These are phyloP conservation scores for Pulveroboletus sp. DNA, from an alignment of 1,284 basidiomycete genomes.

Conservation along the genomic window DNA sequence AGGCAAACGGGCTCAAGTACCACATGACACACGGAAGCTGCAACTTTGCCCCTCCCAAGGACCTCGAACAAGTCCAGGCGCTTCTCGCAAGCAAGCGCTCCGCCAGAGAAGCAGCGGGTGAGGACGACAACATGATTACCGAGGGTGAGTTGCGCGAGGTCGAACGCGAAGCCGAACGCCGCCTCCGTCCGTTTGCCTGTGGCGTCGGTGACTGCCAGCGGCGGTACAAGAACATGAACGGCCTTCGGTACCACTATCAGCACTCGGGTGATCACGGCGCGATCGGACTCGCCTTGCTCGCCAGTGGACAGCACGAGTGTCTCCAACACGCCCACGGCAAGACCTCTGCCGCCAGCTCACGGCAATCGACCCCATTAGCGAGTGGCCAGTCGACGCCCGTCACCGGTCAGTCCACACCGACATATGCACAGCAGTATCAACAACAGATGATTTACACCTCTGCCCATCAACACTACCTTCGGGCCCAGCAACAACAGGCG, in stretches of 20 bases:
- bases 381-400: conserved; percentile 34
- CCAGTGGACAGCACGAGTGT: conserved; percentile 78
- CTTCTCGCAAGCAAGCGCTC: conserved; percentile 58
- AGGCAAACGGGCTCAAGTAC: conserved; percentile 95
- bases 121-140: conserved; percentile 44
- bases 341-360: conserved; percentile 28
- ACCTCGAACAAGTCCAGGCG: conserved; percentile 68
- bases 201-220: conserved; percentile 89
- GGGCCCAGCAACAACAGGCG: conserved; percentile 30
- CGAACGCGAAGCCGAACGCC: conserved; percentile 77
- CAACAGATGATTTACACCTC: conserved; percentile 37
- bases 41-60: conserved; percentile 84
- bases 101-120: conserved; percentile 36
- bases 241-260: conserved; percentile 92
- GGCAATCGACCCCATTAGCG: conserved; percentile 32
- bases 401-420: conserved; percentile 24
- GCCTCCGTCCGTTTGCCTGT: conserved; percentile 83
- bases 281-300: conserved; percentile 79
- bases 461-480: conserved; percentile 34
- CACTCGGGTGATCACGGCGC: conserved; percentile 95
- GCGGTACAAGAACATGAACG: conserved; percentile 98
- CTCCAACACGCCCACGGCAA: conserved; percentile 33
- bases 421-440: conserved; percentile 35
- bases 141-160: conserved; percentile 71
- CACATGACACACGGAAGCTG: conserved; percentile 94